Evolutionary conservation across 495 filamentous ascomycete genomes (phyloP).

Genomic region (Podospora conica): DNA sequence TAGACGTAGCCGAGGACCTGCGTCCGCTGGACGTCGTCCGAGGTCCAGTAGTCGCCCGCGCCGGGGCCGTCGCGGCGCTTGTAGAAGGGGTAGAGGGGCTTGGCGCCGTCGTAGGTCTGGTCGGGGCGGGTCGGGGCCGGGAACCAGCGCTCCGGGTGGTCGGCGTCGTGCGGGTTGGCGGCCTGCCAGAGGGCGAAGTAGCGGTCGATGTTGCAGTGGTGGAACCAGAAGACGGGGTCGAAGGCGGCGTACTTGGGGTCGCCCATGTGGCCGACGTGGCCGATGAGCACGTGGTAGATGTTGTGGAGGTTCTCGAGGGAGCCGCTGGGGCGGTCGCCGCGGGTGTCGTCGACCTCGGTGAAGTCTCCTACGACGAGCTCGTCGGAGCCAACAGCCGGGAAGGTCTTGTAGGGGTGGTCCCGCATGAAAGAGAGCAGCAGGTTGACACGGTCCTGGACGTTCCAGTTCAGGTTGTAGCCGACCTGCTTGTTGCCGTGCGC

Average conservation of each 20-base stretch:
- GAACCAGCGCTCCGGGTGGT: neutral
- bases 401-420: neutral
- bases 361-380: neutral
- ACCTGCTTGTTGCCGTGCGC: neutral
- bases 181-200: neutral
- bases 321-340: neutral
- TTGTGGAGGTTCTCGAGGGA: neutral
- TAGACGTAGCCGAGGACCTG: neutral
- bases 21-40: neutral
- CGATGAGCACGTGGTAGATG: neutral
- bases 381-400: neutral
- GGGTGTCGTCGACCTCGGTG: neutral
- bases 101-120: neutral
- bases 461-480: neutral
- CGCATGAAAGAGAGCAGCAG: neutral
- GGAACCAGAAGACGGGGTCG: neutral
- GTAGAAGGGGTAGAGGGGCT: neutral
- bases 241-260: neutral
- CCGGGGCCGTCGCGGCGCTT: neutral
- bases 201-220: neutral
- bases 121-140: rapidly evolving
- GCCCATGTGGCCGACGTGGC: neutral
- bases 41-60: neutral
- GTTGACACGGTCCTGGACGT: neutral
- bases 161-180: neutral